Base-by-base conservation (phyloP, 2,329 filamentous ascomycete genomes). In the Colletotrichum sp. region DNA sequence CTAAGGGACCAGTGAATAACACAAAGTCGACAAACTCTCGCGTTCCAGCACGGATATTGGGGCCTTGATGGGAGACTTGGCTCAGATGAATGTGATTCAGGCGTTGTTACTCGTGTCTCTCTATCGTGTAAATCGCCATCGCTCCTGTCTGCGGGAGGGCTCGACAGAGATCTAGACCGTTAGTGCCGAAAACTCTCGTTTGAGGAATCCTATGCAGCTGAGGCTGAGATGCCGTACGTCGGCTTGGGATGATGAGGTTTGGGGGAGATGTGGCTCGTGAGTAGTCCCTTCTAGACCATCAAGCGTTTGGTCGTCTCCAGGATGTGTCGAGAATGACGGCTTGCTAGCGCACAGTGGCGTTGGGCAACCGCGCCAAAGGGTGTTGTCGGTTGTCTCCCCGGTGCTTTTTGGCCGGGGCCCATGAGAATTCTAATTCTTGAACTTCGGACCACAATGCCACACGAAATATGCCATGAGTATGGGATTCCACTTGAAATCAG, bases 261-360 rank as follows among this genome's bases (percentile, higher is more conserved):
- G 36, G 70, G 26, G 30, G n/a, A 63, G 36, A 62, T 32, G 68
- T 68, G 72, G 72, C 72, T 72, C 57, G 69, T 73, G 73, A 28
- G 69, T 72, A 72, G 73, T 64, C 69, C 63, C 8, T 49, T 72
- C 63, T 64, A 68, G 73, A 68, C 39, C 73, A 16, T 16, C 12
- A 44, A 57, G 18, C 44, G 52, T 44, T 64, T 55, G 57, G 32
- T 49, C 7, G 24, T 64, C 16, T 30, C 63, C 39, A 52, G 52
- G 60, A 71, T 62, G 49, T 36, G 26, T 72, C 57, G 32, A 73
- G 21, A 60, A 36, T n/a, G 55, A 63, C 55, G 36, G 39, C 34
- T 36, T 16, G 30, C 52, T 66, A 66, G 67, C 68, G 49, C 39
- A 49, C n/a, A 57, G 71, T 57, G 65, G 65, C 71, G 30, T 70